Conservation (phyloP, 257 asterid species). For the Ocimum tenuiflorum region DNA sequence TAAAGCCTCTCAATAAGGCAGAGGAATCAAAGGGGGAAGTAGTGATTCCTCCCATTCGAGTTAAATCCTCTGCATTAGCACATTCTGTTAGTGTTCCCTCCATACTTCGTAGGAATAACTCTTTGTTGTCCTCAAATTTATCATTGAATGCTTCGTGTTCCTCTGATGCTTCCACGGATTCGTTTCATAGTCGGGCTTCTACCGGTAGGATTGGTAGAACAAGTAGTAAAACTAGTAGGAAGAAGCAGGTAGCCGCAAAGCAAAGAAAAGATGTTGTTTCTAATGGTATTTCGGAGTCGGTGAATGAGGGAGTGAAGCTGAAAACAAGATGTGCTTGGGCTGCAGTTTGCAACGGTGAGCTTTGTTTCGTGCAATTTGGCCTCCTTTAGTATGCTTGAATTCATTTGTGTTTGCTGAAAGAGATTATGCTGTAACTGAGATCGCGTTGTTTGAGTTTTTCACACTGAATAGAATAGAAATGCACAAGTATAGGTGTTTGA, state of each 20-base stretch:
- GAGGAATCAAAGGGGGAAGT: constrained; percentile 27
- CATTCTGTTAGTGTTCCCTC: constrained; percentile 26
- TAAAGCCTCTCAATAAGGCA: constrained; percentile 18
- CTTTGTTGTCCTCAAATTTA: constrained; percentile 19
- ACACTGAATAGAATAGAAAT: too few species aligned
- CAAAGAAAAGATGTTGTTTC: constrained; percentile 12
- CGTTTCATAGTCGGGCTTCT: constrained; percentile 31
- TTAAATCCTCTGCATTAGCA: constrained; percentile 18
- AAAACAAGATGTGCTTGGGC: constrained; percentile 36
- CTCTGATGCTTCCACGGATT: constrained; percentile 39
- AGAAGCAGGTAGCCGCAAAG: constrained; percentile 27
- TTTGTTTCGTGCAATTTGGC: not conserved
- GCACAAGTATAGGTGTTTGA: too few species aligned
- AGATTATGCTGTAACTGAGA: not conserved
- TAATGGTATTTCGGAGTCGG: constrained; percentile 18
- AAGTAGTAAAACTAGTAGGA: constrained; percentile 16
- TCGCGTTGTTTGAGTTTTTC: not conserved
- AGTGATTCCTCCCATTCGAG: not conserved
- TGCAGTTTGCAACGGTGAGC: constrained; percentile 31
- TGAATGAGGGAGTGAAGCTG: constrained; percentile 16
- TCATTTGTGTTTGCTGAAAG: too few species aligned
- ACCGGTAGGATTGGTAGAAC: constrained; percentile 31
- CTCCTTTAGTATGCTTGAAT: not conserved
- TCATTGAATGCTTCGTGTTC: constrained; percentile 27
- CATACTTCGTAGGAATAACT: constrained; percentile 28